phyloP scores from a whole-genome alignment of 2,329 filamentous ascomycete genomes.

The Polytolypa hystricis region DNA sequence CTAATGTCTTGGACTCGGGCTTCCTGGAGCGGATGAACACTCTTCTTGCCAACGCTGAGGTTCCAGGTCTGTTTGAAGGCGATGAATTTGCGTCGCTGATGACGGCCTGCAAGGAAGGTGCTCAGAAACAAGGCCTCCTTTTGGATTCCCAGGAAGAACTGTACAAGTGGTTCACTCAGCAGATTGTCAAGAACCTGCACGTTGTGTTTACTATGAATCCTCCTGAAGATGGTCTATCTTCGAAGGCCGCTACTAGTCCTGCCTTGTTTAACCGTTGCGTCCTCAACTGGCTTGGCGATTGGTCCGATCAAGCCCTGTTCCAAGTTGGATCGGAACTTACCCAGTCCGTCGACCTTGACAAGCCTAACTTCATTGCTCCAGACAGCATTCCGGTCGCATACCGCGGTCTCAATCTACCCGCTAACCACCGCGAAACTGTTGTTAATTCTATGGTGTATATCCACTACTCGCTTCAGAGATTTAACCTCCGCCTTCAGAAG shows the following conservation, averaged over 20 bases:
- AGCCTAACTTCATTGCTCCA: constrained; percentile 71
- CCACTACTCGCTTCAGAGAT: constrained; percentile 82
- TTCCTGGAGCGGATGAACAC: constrained; percentile 99
- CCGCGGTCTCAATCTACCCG: constrained; percentile 69
- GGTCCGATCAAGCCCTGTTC: constrained; percentile 98
- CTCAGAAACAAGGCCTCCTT: constrained; percentile 86
- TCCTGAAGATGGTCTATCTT: constrained; percentile 84
- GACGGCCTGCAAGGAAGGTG: constrained; percentile 98
- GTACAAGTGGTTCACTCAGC: constrained; percentile 99
- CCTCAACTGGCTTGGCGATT: constrained; percentile 99
- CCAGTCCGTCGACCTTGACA: constrained; percentile 89
- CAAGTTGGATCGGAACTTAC: constrained; percentile 95
- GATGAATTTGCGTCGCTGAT: constrained; percentile 97
- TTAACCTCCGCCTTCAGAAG: constrained; percentile 78
- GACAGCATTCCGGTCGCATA: constrained; percentile 92
- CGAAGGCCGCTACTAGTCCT: constrained; percentile 93
- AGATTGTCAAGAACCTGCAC: constrained; percentile 97
- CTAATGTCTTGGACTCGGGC: constrained; percentile 94
- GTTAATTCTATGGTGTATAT: constrained; percentile 99
- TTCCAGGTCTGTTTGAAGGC: constrained; percentile 96
- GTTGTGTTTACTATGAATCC: constrained; percentile 99
- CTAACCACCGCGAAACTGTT: constrained; percentile 80
- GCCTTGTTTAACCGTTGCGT: constrained; percentile 99
- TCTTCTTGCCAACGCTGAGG: constrained; percentile 95
- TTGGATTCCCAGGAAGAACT: constrained; percentile 96